Percentiles rank a stretch among this genome's conserved stretches.
Conservation (phyloP, 2,329 filamentous ascomycete genomes). For the Podosphaera xanthii region DNA sequence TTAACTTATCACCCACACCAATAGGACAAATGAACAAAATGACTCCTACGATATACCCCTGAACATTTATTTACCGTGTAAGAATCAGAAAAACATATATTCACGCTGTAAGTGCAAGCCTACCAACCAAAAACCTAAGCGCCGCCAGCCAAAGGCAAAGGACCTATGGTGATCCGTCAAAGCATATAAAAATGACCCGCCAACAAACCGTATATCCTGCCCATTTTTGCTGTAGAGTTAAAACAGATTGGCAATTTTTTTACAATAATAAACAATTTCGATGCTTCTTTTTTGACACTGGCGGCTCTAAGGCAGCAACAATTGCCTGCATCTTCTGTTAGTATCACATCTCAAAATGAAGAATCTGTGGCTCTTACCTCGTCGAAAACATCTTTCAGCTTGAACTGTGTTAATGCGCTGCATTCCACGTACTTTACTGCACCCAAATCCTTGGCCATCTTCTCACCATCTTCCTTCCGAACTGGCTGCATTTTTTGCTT, state of each 20-base stretch:
- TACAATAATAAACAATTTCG: conserved; percentile 50
- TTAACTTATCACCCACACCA: background rate
- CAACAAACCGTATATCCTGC: background rate
- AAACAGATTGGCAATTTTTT: background rate
- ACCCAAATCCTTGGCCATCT: conserved; percentile 91
- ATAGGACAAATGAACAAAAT: background rate
- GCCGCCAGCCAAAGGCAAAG: background rate
- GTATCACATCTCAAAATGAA: background rate
- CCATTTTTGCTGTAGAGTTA: background rate
- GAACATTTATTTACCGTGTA: background rate
- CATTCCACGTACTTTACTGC: conserved; percentile 98
- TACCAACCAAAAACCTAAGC: background rate
- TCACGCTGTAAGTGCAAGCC: background rate
- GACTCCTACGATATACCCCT: background rate
- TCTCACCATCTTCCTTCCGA: conserved; percentile 75
- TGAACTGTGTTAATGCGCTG: conserved; percentile 92
- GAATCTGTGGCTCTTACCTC: conserved; percentile 39
- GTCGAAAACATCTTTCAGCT: conserved; percentile 97
- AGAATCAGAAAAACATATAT: background rate
- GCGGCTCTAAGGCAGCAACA: conserved; percentile 80
- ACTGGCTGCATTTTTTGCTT: conserved; percentile 96
- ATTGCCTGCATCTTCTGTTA: conserved; percentile 42
- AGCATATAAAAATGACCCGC: background rate
- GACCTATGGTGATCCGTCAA: background rate
- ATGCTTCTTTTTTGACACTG: conserved; percentile 54